Base-by-base conservation (phyloP, 768 basidiomycete species). In the Collybia nuda region DNA sequence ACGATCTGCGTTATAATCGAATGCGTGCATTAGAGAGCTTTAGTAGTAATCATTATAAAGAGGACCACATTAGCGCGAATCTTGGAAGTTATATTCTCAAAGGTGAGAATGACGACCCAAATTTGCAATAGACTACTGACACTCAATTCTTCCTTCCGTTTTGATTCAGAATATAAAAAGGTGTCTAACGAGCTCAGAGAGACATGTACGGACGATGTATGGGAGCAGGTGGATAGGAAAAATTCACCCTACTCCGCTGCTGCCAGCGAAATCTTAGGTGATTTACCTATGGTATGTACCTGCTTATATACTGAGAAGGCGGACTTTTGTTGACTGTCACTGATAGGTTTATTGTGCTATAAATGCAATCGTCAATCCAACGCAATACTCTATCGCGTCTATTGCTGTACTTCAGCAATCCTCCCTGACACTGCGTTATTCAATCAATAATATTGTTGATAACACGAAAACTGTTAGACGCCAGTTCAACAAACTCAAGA, bases 361-460 rank as follows among this genome's bases (percentile, higher is more conserved):
- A 9, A 55, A 60, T 23, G 67, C 67, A 0, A 45, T 72, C 3
- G 40, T 68, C 3, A 55, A 62, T 26, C 74, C 72, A 2, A 40
- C 59, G 1, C 57, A 62, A 18, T 67, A 71, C 41, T 69, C 72
- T 1, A 40, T 77, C n/a, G 61, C 71, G 0, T 62, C 69, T 1
- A 64, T 76, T 17, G 72, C 72, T 1, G 70, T 72, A 40, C 62
- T 76, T 8, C 74, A 73, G 29, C 67, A 71, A 40, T 70, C 71
- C 1, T 67, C 72, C 1, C 24, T 53, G 1, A 52, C 57, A 17
- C 49, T 75, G 5, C 56, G 62, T 7, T 55, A 43, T 37, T 62
- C 66, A 0, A 6, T 72, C 2, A 18, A 50, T 1, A 43, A 15
- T 2, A 53, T 65, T 15, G 47, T 72, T 5, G 6, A 50, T 0